Evolutionary conservation across 805 yeast genomes (phyloP), one percentile per base, ranked within the genome.

Genomic region (Deakozyma indianensis): DNA sequence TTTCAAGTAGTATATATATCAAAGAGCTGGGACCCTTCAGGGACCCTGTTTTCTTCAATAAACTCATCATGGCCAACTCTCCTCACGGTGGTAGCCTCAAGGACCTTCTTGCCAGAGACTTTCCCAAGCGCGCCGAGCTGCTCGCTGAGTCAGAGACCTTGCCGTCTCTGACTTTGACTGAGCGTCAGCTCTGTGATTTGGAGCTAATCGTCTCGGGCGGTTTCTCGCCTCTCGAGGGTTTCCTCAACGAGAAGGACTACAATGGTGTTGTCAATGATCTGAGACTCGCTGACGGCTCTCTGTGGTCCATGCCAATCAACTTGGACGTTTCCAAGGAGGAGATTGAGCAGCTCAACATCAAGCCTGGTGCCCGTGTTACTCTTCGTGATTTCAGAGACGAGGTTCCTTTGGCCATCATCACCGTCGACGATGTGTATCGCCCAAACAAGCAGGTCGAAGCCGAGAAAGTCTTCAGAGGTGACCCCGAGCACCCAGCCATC

Each of bases 401-500:
- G 54, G 66, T 74, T 45, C 77, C 85, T 1, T 69, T 88, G 55
- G 96, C 96, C 23, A 77, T 88, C 53, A 67, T 88, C 58, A 81
- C 94, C 9, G 69, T 88, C 22, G 77, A 72, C 48, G 92, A 87
- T 51, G 74, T 84, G 27, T 88, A 82, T 70, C 70, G 70, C 56
- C 96, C 95, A 53, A 72, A 88, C 65, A 90, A 90, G 70, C 58
- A 67, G 47, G 60, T 61, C 18, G 97, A 88, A 69, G 96, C 96
- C 45, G 64, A 75, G 53, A 73, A 80, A 60, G 96, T 87, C 23
- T 90, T 86, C 68, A 78, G 96, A 62, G 97, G 96, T 50, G 96
- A 90, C 63, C 88, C 94, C 41, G 96, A 90, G 63, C 97, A 88
- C 66, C 96, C 96, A 20, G 96, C 96, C 11, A 71, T 83, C 56